Base-by-base conservation (phyloP, 441 rosid species). In the Isatis lusitanica region DNA sequence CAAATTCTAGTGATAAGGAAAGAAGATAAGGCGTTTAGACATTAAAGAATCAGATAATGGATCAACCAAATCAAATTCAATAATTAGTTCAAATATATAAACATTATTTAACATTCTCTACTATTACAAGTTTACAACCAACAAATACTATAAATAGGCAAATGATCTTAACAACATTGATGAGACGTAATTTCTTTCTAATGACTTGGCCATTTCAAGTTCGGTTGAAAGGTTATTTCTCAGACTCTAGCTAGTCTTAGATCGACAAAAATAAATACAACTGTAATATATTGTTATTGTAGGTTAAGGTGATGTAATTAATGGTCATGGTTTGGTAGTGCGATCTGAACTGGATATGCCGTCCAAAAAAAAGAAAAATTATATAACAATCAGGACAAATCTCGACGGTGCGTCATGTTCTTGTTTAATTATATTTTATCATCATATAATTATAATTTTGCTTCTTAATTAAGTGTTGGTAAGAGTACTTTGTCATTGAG, bases 361-460 rank as follows among this genome's bases (percentile, higher is more conserved):
- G 50, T 38, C 59, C 50, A 63, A 52, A 39, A 10, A 10, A 10
- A 51, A n/a, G 1, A 21, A 59, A 58, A 58, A 42, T 43, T 30
- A 69, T 35, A 47, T 24, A 26, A 15, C 48, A 39, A 60, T 60
- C 26, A 35, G 21, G 60, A 60, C 59, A 70, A 47, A 70, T 60
- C 60, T 70, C 18, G 51, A 59, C 30, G 50, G 12, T 59, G 48
- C 74, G 67, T 70, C 67, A 70, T 30, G 52, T 16, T 59, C 30
- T 59, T n/a, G 60, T 30, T 60, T 71, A 11, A 48, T 16, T 39
- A 68, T 11, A 17, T 68, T 15, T 31, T 11, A 7, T 70, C 7
- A 38, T 39, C 39, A 48, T 21, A 18, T 33, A 21, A 46, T 50
- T 42, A 70, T 47, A 48, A 24, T 3, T 16, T 28, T 48, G 39